These are phyloP conservation scores for Leersia perrieri DNA, from an alignment of 176 grass and related monocot species.

Conservation along the genomic window DNA sequence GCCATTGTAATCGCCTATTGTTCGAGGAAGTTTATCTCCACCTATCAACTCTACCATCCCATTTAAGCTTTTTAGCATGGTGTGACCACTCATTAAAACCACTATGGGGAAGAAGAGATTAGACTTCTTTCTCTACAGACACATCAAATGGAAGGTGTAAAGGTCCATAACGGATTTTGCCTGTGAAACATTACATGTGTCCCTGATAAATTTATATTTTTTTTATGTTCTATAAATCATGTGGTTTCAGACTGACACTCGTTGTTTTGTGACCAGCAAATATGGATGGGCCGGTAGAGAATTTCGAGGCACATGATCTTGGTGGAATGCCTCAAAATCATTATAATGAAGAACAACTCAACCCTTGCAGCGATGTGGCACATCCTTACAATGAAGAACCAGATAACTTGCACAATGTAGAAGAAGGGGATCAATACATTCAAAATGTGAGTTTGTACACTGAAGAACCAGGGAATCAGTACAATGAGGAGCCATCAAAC, in stretches of 20 bases:
- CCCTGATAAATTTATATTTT: background rate
- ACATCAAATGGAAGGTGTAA: background rate
- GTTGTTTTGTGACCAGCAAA: slow-evolving; percentile 27
- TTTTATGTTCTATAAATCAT: background rate
- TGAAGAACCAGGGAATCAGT: slow-evolving; percentile 28
- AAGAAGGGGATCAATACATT: slow-evolving; percentile 23
- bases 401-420: slow-evolving; percentile 19
- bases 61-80: background rate
- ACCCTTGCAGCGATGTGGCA: background rate
- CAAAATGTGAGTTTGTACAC: slow-evolving; percentile 25
- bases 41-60: background rate
- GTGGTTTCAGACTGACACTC: background rate
- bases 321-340: slow-evolving; percentile 14
- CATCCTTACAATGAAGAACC: slow-evolving; percentile 18
- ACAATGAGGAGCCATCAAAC: slow-evolving; percentile 28
- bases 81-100: background rate
- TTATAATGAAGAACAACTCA: slow-evolving; percentile 18
- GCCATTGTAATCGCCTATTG: too few species aligned
- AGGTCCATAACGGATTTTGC: background rate
- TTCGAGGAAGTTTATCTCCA: background rate
- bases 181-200: background rate
- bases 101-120: background rate
- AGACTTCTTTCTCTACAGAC: background rate
- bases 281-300: slow-evolving; percentile 60
- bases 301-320: slow-evolving; percentile 19